Conservation (phyloP, 2,329 filamentous ascomycete genomes). For the Eutypa lata region DNA sequence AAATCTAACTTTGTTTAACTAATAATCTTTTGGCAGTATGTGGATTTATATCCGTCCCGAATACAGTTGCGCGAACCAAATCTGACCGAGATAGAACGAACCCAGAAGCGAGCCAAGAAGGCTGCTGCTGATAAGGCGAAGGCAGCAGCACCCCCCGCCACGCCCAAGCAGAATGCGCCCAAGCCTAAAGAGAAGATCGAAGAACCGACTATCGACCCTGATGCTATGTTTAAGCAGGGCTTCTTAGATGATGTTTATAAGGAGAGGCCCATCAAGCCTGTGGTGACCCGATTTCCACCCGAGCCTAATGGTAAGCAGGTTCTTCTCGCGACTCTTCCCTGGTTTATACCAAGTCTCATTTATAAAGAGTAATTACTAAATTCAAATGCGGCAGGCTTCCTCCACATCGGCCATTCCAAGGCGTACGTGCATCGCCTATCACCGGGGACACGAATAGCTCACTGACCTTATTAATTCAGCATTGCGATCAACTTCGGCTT, state of each 20-base stretch:
- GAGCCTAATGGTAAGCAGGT: constrained; percentile 71
- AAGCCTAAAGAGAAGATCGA: constrained; percentile 47
- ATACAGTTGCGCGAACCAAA: background rate
- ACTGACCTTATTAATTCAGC: background rate
- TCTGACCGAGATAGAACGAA: constrained; percentile 34
- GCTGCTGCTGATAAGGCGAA: constrained; percentile 51
- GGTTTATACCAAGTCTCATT: background rate
- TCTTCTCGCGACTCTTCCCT: too few relatives aligned
- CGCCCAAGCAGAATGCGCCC: constrained; percentile 19
- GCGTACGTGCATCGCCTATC: constrained; percentile 41
- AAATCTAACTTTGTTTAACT: background rate
- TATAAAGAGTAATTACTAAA: background rate
- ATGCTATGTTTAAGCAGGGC: constrained; percentile 76
- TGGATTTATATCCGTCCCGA: background rate
- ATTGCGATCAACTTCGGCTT: constrained; percentile 97
- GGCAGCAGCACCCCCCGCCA: constrained; percentile 29
- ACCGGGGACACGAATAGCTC: background rate
- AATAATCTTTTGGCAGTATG: background rate
- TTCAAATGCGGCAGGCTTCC: constrained; percentile 43
- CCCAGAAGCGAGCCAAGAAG: constrained; percentile 58
- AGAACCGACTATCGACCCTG: constrained; percentile 46
- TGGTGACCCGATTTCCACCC: constrained; percentile 73
- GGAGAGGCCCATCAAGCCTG: constrained; percentile 58
- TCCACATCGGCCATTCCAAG: constrained; percentile 93
- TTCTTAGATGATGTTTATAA: constrained; percentile 72